phyloP scores from a whole-genome alignment of 257 asterid species.

The Solanum gracilifrons region DNA sequence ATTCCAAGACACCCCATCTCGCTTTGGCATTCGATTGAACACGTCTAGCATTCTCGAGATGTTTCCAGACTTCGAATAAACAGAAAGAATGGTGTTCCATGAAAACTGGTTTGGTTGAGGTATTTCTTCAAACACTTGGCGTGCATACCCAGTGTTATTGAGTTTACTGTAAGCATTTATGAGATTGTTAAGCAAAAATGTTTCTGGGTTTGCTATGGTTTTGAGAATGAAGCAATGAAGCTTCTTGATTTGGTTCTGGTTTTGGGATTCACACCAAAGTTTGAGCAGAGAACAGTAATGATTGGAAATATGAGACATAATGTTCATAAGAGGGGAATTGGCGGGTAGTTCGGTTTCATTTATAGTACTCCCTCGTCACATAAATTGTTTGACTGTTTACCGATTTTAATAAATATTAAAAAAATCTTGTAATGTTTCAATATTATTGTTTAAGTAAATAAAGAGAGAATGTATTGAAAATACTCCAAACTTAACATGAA shows the following conservation, averaged over 20 bases:
- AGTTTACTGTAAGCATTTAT: conserved; percentile 35
- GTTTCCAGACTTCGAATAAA: conserved; percentile 56
- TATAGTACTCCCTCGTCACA: fast-evolving
- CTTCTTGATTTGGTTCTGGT: conserved; percentile 36
- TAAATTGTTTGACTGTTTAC: background rate
- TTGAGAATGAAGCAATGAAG: conserved; percentile 60
- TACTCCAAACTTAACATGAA: too few relatives aligned
- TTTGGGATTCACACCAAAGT: conserved; percentile 49
- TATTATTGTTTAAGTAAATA: background rate
- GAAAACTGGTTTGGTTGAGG: conserved; percentile 52
- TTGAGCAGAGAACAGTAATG: conserved; percentile 51
- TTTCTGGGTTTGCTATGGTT: conserved; percentile 41
- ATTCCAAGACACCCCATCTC: conserved; percentile 92
- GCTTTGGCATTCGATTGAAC: conserved; percentile 43
- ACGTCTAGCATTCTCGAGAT: conserved; percentile 36
- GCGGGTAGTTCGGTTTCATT: conserved; percentile 16
- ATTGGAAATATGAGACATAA: conserved; percentile 49
- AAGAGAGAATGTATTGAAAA: background rate
- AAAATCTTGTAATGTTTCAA: background rate
- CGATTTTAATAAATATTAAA: background rate
- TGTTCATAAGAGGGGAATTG: conserved; percentile 1
- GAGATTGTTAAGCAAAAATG: conserved; percentile 65
- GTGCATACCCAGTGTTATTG: conserved; percentile 29
- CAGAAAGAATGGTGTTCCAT: conserved; percentile 75
- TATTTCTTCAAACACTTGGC: conserved; percentile 62